These are phyloP conservation scores for Cryoendolithus antarcticus DNA, from an alignment of 2,329 filamentous ascomycete genomes.

Conservation along the genomic window DNA sequence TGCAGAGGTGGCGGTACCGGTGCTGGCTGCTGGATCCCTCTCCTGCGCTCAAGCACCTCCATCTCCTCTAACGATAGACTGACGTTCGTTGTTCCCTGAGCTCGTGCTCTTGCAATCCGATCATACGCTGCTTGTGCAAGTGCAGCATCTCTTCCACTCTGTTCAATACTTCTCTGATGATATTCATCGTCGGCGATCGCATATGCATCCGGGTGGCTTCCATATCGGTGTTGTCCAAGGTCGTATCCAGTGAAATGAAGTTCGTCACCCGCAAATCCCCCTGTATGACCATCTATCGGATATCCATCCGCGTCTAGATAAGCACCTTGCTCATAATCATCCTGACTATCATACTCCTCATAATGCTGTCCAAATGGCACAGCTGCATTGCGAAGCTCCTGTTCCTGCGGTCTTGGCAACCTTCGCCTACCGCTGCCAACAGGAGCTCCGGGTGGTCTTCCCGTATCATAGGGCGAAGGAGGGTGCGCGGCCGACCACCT, in stretches of 20 bases:
- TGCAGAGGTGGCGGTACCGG: slow-evolving; percentile 6
- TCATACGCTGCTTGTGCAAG: slow-evolving; percentile 67
- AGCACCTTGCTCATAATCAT: slow-evolving; percentile 35
- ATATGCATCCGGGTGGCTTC: slow-evolving; percentile 33
- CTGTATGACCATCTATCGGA: slow-evolving; percentile 14
- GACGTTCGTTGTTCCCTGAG: slow-evolving; percentile 65
- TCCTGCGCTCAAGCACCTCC: slow-evolving; percentile 60
- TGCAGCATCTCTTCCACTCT: slow-evolving; percentile 57
- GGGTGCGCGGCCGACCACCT: slow-evolving; percentile 89
- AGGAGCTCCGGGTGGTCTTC: slow-evolving; percentile 84
- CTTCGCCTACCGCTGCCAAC: slow-evolving; percentile 47
- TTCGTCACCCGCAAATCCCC: slow-evolving; percentile 31
- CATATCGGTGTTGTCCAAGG: slow-evolving; percentile 29
- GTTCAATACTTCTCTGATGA: slow-evolving; percentile 27
- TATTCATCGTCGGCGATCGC: slow-evolving; percentile 39
- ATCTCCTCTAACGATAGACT: slow-evolving; percentile 70
- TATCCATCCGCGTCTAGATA: slow-evolving; percentile 28
- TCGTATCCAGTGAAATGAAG: slow-evolving; percentile 38
- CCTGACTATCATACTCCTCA: slow-evolving; percentile 52
- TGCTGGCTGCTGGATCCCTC: slow-evolving; percentile 23
- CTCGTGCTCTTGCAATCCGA: slow-evolving; percentile 66
- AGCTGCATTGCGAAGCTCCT: slow-evolving; percentile 31
- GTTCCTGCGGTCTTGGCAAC: slow-evolving; percentile 21
- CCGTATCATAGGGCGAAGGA: slow-evolving; percentile 74
- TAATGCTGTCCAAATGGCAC: slow-evolving; percentile 32